phyloP scores from a whole-genome alignment of 208 protist species.

The Naegleria fowleri region DNA sequence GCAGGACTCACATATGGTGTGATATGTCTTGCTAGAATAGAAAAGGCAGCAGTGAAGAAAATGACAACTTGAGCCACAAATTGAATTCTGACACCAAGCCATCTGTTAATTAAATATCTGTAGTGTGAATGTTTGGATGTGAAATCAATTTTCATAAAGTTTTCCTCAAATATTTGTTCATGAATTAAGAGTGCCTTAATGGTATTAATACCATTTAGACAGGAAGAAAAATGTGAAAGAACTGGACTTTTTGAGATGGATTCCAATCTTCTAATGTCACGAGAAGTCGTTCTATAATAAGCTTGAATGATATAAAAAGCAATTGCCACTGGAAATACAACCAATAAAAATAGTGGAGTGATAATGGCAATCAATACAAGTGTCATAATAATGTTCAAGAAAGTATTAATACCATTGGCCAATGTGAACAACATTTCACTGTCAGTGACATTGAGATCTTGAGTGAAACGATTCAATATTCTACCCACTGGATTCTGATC shows the following conservation, averaged over 20 bases:
- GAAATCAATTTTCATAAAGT: constrained; percentile 50
- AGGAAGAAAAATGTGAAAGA: constrained; percentile 78
- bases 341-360: constrained; percentile 31
- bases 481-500: constrained; percentile 85
- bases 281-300: constrained; percentile 67
- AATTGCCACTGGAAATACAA: constrained; percentile 48
- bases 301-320: constrained; percentile 66
- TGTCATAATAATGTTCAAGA: neutral
- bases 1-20: constrained; percentile 9
- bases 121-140: constrained; percentile 35
- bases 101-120: constrained; percentile 54
- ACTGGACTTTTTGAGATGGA: constrained; percentile 79
- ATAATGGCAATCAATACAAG: neutral
- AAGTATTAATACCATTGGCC: neutral
- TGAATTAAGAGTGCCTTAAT: constrained; percentile 53
- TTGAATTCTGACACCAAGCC: constrained; percentile 73
- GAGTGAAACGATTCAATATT: constrained; percentile 88
- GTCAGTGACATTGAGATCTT: constrained; percentile 77
- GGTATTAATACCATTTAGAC: constrained; percentile 64
- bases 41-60: constrained; percentile 46
- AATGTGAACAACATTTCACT: neutral
- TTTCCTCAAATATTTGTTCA: constrained; percentile 42
- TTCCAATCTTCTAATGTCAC: constrained; percentile 77
- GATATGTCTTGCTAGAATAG: constrained; percentile 32
- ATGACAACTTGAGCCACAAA: constrained; percentile 69